phyloP scores from a whole-genome alignment of 805 yeast genomes.

The Pichia nakasei region DNA sequence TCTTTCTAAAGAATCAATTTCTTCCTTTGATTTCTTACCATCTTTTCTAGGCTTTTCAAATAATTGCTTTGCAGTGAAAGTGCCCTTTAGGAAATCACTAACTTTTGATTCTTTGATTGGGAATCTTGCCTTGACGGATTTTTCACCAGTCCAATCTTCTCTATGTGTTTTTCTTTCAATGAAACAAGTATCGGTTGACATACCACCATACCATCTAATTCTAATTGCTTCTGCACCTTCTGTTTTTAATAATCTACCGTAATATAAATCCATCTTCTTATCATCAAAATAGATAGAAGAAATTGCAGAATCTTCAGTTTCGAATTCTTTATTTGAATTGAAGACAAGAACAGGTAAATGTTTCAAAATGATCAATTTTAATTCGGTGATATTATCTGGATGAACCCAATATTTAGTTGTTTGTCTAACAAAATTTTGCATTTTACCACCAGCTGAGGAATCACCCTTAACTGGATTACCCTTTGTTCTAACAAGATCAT shows the following conservation, averaged over 20 bases:
- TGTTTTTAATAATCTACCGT: constrained; percentile 89
- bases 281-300: constrained; percentile 96
- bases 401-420: constrained; percentile 99
- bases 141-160: constrained; percentile 99
- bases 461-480: constrained; percentile 95
- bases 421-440: constrained; percentile 96
- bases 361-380: constrained; percentile 83
- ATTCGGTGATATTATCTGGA: constrained; percentile 94
- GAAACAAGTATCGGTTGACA: constrained; percentile 84
- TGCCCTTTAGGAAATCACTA: constrained; percentile 75
- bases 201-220: constrained; percentile 98
- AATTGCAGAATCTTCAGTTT: constrained; percentile 88
- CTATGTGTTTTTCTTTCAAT: constrained; percentile 97
- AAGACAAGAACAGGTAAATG: constrained; percentile 96
- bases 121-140: constrained; percentile 97
- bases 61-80: constrained; percentile 77
- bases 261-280: constrained; percentile 78
- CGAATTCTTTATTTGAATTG: constrained; percentile 93
- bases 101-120: constrained; percentile 86
- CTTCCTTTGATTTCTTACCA: constrained; percentile 78
- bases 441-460: constrained; percentile 95
- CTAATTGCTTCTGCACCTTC: constrained; percentile 99
- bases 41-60: constrained; percentile 90
- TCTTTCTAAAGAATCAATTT: constrained; percentile 86
- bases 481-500: constrained; percentile 89